A percentile compares a stretch with the other conserved stretches of the same genome.
Evolutionary conservation across 1,284 basidiomycete species (phyloP).

Genomic region (Ustilago bromivora): DNA sequence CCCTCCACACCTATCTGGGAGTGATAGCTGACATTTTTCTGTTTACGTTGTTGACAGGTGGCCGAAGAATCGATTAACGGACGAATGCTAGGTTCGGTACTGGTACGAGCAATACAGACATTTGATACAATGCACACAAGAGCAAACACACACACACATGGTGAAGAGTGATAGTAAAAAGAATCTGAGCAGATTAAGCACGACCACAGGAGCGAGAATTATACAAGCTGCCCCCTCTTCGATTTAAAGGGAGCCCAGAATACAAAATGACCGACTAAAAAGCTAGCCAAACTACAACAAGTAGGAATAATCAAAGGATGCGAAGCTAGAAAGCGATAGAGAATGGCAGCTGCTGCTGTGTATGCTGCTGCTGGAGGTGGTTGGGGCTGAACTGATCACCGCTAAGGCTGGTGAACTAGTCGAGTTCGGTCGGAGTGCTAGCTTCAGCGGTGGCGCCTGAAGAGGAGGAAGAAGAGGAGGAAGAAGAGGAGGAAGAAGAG

Average conservation of each 20-base stretch:
- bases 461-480: slow-evolving; percentile 18
- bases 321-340: slow-evolving; percentile 17
- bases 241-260: background rate
- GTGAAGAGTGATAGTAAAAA: background rate
- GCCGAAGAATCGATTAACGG: slow-evolving; percentile 58
- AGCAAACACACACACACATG: background rate
- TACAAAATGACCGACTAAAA: slow-evolving; percentile 5
- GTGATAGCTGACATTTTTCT: slow-evolving; percentile 27
- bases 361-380: slow-evolving; percentile 6
- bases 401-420: slow-evolving; percentile 34
- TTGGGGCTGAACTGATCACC: slow-evolving; percentile 3
- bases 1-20: background rate
- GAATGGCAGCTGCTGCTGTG: slow-evolving; percentile 23
- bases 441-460: slow-evolving; percentile 24
- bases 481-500: slow-evolving; percentile 21
- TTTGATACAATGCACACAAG: too few relatives aligned
- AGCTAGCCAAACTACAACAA: slow-evolving; percentile 3
- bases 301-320: background rate
- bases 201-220: background rate
- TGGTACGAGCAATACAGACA: too few relatives aligned
- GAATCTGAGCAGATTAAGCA: slow-evolving; percentile 14
- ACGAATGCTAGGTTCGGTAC: slow-evolving; percentile 25
- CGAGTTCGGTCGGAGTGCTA: slow-evolving; percentile 27
- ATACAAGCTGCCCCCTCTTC: slow-evolving; percentile 1
- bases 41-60: slow-evolving; percentile 37